These are phyloP conservation scores for Thalassiosira livingstoniorum DNA, from an alignment of 352 stramenopile species.

Conservation along the genomic window DNA sequence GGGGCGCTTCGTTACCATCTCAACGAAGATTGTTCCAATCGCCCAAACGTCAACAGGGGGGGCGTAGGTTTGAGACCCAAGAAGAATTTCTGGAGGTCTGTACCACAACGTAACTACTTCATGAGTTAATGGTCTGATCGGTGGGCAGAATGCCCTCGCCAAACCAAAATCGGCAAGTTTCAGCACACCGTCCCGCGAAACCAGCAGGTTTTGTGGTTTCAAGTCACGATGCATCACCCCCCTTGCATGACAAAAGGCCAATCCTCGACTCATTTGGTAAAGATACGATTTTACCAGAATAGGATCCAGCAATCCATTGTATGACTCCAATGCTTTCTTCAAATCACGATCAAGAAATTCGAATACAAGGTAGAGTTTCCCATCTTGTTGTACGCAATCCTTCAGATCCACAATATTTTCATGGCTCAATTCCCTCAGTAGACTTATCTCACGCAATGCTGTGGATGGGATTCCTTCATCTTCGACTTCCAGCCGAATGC, in stretches of 20 bases:
- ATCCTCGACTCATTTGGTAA: conserved; percentile 87
- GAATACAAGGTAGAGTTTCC: conserved; percentile 97
- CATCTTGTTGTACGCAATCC: conserved; percentile 88
- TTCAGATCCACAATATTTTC: conserved; percentile 96
- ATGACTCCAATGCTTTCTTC: conserved; percentile 92
- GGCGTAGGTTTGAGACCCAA: conserved; percentile 92
- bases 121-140: conserved; percentile 97
- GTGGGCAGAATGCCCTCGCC: conserved; percentile 95
- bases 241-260: conserved; percentile 89
- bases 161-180: conserved; percentile 99
- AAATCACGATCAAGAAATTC: conserved; percentile 99
- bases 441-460: conserved; percentile 97
- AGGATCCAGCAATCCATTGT: conserved; percentile 81
- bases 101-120: conserved; percentile 99
- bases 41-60: conserved; percentile 90
- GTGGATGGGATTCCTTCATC: conserved; percentile 99
- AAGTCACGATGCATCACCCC: conserved; percentile 94
- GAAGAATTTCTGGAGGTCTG: conserved; percentile 96
- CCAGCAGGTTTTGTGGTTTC: conserved; percentile 98
- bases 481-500: conserved; percentile 98
- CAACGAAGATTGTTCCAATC: conserved; percentile 90
- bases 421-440: conserved; percentile 97
- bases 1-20: conserved; percentile 90
- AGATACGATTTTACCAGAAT: conserved; percentile 90
- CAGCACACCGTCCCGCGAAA: conserved; percentile 92